These are phyloP conservation scores for Chaetomidium leptoderma DNA, from an alignment of 495 filamentous ascomycete genomes.

Conservation along the genomic window DNA sequence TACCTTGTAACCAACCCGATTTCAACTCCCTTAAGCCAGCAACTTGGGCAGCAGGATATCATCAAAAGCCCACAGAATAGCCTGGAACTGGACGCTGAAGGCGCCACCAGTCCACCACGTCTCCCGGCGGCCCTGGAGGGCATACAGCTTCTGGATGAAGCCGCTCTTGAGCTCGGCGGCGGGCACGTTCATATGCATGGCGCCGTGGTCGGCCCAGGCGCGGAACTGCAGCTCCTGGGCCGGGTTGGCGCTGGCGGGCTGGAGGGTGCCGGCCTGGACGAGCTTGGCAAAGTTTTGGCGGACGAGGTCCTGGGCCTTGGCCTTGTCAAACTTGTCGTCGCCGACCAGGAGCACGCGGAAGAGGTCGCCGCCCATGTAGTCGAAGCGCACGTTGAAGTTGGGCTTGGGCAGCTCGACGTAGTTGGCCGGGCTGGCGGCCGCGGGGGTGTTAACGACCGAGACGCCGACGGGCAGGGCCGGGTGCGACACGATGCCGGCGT, in stretches of 20 bases:
- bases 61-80: slow-evolving; percentile 40
- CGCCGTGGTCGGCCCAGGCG: slow-evolving; percentile 37
- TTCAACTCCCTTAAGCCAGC: slow-evolving; percentile 6
- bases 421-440: slow-evolving; percentile 24
- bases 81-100: slow-evolving; percentile 36
- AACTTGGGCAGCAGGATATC: slow-evolving; percentile 29
- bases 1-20: not conserved
- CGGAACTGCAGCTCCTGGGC: slow-evolving; percentile 29
- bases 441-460: slow-evolving; percentile 27
- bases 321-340: slow-evolving; percentile 25
- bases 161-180: slow-evolving; percentile 29
- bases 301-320: slow-evolving; percentile 30
- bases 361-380: slow-evolving; percentile 28
- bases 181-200: slow-evolving; percentile 35
- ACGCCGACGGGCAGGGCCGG: slow-evolving; percentile 24
- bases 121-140: slow-evolving; percentile 48
- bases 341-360: slow-evolving; percentile 42
- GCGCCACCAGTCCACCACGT: slow-evolving; percentile 54
- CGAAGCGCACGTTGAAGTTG: slow-evolving; percentile 23
- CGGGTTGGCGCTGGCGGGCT: slow-evolving; percentile 7
- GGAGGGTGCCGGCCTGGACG: slow-evolving; percentile 27
- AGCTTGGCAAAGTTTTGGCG: slow-evolving; percentile 32
- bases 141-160: slow-evolving; percentile 49
- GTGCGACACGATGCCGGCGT: slow-evolving; percentile 37
- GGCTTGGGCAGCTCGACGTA: slow-evolving; percentile 27